Base-by-base conservation (phyloP, 2,329 filamentous ascomycete genomes). In the Fusarium vanettenii region DNA sequence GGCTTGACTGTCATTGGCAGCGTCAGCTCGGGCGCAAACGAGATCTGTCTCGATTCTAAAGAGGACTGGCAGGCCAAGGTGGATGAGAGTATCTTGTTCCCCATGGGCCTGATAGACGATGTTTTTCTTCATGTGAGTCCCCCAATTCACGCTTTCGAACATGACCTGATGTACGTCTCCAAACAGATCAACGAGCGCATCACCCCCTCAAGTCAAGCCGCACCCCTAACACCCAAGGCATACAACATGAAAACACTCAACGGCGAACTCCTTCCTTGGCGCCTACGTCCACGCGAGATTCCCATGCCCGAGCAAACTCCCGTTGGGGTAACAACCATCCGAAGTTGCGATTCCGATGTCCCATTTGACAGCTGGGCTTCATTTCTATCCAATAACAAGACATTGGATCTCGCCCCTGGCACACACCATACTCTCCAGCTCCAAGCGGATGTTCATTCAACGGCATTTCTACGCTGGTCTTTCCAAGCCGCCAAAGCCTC, bases 261-360 rank as follows among this genome's bases (percentile, higher is more conserved):
- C 13, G 70, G 70, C 4, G 70, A 72, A 27, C 39, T 72, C 4
- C 37, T 68, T 25, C 70, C 70, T 9, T 72, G 70, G 70, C 70
- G 70, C 0, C 67, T 72, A 3, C 70, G 70, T 6, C 60, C 67
- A 8, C 67, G 70, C 18, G 27, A 20, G 4, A 72, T 72, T n/a
- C 70, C 70, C 1, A 67, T 65, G 55, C 64, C 70, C 6, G 67
- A 72, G 41, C 52, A 70, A 14, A 67, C 22, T 20, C 11, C 41
- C 1, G 16, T 72, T 2, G 27, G 37, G 7, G 61, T 72, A 8
- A 60, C 20, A 9, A 65, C 45, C 20, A 31, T 68, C 5, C 39
- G 64, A 6, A 25, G 14, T 13, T 67, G 67, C 4, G 4, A 64
- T 4, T 62, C 64, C 10, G 20, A 61, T 13, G n/a, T 56, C 5